Conservation (phyloP, 1,284 basidiomycete species). For the Ceratorhiza oryzae-sativae region DNA sequence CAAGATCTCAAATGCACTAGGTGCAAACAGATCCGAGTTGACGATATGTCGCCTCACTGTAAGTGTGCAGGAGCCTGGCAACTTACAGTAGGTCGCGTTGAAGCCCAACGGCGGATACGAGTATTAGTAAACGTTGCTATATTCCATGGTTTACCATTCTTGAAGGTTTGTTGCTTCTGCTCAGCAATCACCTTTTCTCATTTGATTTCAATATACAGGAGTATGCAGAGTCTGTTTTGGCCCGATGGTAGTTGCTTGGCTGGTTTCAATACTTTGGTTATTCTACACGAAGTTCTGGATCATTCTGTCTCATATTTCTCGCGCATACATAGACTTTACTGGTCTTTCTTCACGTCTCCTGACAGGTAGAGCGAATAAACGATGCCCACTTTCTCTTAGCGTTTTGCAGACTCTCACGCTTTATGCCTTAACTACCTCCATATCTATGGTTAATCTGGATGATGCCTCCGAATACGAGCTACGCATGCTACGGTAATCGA, state of each 20-base stretch:
- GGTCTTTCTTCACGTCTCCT: too few relatives aligned
- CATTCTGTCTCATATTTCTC: not conserved
- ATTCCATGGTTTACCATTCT: slow-evolving; percentile 69
- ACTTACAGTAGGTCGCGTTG: slow-evolving; percentile 71
- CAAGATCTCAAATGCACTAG: slow-evolving; percentile 90
- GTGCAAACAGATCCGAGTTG: slow-evolving; percentile 87
- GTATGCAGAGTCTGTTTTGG: slow-evolving; percentile 32
- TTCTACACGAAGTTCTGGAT: not conserved
- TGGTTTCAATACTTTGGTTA: not conserved
- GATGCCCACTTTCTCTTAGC: too few relatives aligned
- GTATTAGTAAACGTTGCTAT: slow-evolving; percentile 83
- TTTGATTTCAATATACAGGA: not conserved
- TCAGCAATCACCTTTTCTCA: not conserved
- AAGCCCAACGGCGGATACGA: slow-evolving; percentile 71
- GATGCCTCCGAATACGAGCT: not conserved
- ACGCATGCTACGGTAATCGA: not conserved
- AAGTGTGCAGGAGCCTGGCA: slow-evolving; percentile 86
- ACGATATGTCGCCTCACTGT: slow-evolving; percentile 87
- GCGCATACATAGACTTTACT: too few relatives aligned
- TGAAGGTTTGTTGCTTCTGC: slow-evolving; percentile 61
- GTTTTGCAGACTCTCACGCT: not conserved
- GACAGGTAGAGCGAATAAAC: too few relatives aligned
- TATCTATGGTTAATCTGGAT: not conserved
- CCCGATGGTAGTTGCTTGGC: slow-evolving; percentile 28
- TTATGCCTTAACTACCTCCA: not conserved